These are phyloP conservation scores for Hanseniaspora meyeri DNA, from an alignment of 805 yeast species.

Conservation along the genomic window DNA sequence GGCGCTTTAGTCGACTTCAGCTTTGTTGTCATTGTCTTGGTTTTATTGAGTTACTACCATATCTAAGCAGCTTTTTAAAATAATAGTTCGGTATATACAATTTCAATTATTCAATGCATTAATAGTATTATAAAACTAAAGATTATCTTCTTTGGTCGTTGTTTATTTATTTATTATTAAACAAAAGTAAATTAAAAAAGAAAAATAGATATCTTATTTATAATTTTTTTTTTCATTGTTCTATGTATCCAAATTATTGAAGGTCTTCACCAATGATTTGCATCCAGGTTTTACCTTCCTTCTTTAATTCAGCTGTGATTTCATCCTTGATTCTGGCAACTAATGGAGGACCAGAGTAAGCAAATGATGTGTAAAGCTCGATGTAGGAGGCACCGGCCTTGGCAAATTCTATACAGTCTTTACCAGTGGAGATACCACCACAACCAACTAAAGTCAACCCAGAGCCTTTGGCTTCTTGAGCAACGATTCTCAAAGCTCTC, in stretches of 20 bases:
- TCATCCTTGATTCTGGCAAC: constrained; percentile 51
- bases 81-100: not conserved
- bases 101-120: not conserved
- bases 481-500: constrained; percentile 54
- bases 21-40: constrained; percentile 24
- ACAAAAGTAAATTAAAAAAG: too few relatives aligned
- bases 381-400: constrained; percentile 88
- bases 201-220: too few relatives aligned
- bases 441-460: constrained; percentile 75
- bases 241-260: constrained; percentile 17
- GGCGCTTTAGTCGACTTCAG: constrained; percentile 26
- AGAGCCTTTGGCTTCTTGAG: constrained; percentile 64
- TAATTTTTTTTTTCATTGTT: not conserved
- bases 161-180: too few relatives aligned
- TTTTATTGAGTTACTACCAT: constrained; percentile 20
- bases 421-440: constrained; percentile 83
- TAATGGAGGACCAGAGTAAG: constrained; percentile 84
- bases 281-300: constrained; percentile 75
- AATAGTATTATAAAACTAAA: too few relatives aligned
- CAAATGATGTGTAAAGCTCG: constrained; percentile 79
- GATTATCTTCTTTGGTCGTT: too few relatives aligned
- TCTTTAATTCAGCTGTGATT: constrained; percentile 44
- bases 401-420: constrained; percentile 83
- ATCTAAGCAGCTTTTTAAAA: not conserved
- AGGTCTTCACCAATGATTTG: constrained; percentile 60